Percentiles rank a stretch among this genome's conserved stretches.
Evolutionary conservation across 257 asterid genomes (phyloP).

Genomic region (Perilla frutescens): DNA sequence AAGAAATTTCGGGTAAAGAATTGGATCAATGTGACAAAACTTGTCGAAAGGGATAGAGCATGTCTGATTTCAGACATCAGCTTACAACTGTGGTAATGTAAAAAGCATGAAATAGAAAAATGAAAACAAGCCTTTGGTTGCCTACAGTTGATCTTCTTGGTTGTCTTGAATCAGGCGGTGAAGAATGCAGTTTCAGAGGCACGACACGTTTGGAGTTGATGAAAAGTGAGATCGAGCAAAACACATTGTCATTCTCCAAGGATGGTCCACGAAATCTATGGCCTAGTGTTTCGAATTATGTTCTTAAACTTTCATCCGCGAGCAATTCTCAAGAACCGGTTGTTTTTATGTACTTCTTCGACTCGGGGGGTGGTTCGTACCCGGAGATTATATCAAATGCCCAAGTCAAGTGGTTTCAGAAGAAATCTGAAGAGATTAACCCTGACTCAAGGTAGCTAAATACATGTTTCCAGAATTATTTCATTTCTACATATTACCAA

Average conservation of each 20-base stretch:
- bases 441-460: slow-evolving; percentile 66
- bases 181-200: slow-evolving; percentile 72
- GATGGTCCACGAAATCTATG: slow-evolving; percentile 67
- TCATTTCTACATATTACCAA: neutral
- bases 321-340: slow-evolving; percentile 45
- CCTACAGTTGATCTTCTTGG: neutral
- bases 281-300: slow-evolving; percentile 89
- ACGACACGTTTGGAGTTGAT: slow-evolving; percentile 76
- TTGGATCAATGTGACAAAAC: neutral
- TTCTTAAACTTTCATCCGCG: slow-evolving; percentile 57
- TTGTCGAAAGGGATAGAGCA: no score
- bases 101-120: no score
- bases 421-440: slow-evolving; percentile 59
- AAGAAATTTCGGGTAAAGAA: neutral
- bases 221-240: slow-evolving; percentile 50
- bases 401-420: slow-evolving; percentile 79
- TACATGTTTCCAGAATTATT: slow-evolving; percentile 10
- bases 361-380: slow-evolving; percentile 96
- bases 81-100: no score
- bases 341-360: slow-evolving; percentile 76
- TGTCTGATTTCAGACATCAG: neutral
- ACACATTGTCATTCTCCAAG: slow-evolving; percentile 54
- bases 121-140: neutral
- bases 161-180: slow-evolving; percentile 38
- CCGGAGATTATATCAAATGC: slow-evolving; percentile 79